Evolutionary conservation across 768 basidiomycete genomes (phyloP).

Genomic region (Mycena galericulata): DNA sequence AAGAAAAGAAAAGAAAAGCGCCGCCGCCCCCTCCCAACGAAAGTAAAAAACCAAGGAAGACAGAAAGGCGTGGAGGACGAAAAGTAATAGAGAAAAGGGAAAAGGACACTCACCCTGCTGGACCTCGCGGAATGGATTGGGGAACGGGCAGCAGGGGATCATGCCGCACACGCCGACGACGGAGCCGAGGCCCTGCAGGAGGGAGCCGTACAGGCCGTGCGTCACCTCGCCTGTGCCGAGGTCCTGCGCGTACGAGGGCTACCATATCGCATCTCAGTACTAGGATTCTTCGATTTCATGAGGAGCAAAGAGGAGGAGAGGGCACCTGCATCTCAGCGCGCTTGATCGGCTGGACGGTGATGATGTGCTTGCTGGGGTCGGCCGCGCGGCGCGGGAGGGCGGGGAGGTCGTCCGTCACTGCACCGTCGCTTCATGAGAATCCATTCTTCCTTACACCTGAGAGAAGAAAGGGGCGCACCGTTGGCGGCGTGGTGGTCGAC

Average conservation of each 20-base stretch:
- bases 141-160: conserved; percentile 86
- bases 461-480: conserved; percentile 55
- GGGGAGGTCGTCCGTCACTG: conserved; percentile 74
- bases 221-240: conserved; percentile 77
- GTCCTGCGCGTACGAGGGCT: conserved; percentile 96
- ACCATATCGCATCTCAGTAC: conserved; percentile 13
- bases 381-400: conserved; percentile 47
- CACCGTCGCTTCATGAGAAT: not conserved
- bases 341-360: conserved; percentile 86
- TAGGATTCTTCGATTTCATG: no score
- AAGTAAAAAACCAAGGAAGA: no score
- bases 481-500: conserved; percentile 78
- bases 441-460: not conserved
- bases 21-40: no score
- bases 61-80: no score
- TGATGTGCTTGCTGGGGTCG: conserved; percentile 57
- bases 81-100: no score
- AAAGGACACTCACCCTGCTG: conserved; percentile 73
- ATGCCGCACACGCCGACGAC: conserved; percentile 79
- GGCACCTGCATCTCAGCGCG: conserved; percentile 88
- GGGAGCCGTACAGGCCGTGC: conserved; percentile 88
- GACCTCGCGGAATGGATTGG: conserved; percentile 91
- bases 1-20: no score
- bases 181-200: conserved; percentile 77
- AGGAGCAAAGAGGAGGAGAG: not conserved